Base-by-base conservation (phyloP, 176 grass and related monocot species). In the Phoenix roebelenii region DNA sequence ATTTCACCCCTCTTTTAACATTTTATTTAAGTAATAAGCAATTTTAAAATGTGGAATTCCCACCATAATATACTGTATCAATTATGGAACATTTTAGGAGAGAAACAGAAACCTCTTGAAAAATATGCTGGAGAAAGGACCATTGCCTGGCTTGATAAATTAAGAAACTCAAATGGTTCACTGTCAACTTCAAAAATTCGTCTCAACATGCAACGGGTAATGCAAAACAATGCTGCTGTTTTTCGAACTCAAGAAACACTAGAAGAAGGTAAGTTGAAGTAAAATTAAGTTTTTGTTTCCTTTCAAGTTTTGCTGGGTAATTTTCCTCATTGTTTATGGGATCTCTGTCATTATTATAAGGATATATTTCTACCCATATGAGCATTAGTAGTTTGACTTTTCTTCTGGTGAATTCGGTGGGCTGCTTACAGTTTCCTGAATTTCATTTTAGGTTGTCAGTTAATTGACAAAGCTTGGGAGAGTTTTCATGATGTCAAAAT, bases 141-240 rank as follows among this genome's bases (percentile, higher is more conserved):
- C 51, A 89, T 89, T 23, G 77, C 60, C 62, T 81, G 85, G 85
- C 63, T 89, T 57, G 81, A 89, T 67, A 80, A 84, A 60, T 61
- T 89, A 60, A 77, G 81, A 65, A 81, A 85, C 16, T 61, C 85
- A 23, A 78, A 78, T 68, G 85, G 85, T 54, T 84, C 77, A 49
- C 57, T 89, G 52, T 65, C 74, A 58, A 89, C 85, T 63, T 81
- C 81, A 9, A 75, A 89, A 23, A 63, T 89, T 56, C 85, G 81
- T 35, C 74, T 89, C 49, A 80, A 89, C 66, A 89, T 89, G 85
- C 85, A 89, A 74, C 81, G 85, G 25, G 58, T 89, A 30, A 89
- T 89, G 85, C 85, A 89, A 60, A 89, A 68, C 71, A 89, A 89
- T 80, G 81, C 81, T 66, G 81, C 85, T 60, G 85, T 89, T 32